phyloP scores from a whole-genome alignment of 2,329 filamentous ascomycete species.

The Helminthosporium solani region DNA sequence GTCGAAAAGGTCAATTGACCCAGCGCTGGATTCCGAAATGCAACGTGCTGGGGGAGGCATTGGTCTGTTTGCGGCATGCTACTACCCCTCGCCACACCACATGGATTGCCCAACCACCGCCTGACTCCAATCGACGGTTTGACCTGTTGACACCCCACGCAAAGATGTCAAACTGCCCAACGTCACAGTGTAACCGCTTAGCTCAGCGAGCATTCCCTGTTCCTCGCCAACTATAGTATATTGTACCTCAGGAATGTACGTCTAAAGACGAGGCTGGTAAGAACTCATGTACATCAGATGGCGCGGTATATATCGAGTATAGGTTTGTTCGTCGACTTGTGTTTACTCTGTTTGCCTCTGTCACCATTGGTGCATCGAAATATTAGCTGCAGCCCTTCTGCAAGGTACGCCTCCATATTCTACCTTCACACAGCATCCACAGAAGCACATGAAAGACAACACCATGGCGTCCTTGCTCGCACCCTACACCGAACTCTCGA shows the following conservation, averaged over 20 bases:
- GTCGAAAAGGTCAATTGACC: not conserved
- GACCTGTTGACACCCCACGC: constrained; percentile 20
- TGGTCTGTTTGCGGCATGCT: constrained; percentile 32
- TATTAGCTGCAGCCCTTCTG: constrained; percentile 21
- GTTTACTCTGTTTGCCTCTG: constrained; percentile 37
- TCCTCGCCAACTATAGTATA: constrained; percentile 37
- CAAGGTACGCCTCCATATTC: constrained; percentile 27
- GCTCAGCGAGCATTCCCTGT: constrained; percentile 36
- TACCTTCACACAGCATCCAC: constrained; percentile 12
- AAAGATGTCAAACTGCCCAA: constrained; percentile 21
- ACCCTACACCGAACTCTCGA: constrained; percentile 33
- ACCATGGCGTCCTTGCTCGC: constrained; percentile 31
- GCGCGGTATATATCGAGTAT: constrained; percentile 40
- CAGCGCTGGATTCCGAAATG: constrained; percentile 13
- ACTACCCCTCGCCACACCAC: constrained; percentile 20
- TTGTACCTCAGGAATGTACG: constrained; percentile 32
- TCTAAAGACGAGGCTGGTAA: constrained; percentile 35
- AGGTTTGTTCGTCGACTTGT: constrained; percentile 25
- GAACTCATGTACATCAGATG: constrained; percentile 26
- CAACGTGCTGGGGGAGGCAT: constrained; percentile 17
- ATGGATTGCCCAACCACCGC: constrained; percentile 27
- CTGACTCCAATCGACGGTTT: constrained; percentile 17
- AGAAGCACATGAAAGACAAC: constrained; percentile 25
- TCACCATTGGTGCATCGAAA: constrained; percentile 34
- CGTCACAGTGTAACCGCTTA: constrained; percentile 23